Evolutionary conservation across 2,329 filamentous ascomycete genomes (phyloP).

Genomic region (Metarhizium anisopliae): DNA sequence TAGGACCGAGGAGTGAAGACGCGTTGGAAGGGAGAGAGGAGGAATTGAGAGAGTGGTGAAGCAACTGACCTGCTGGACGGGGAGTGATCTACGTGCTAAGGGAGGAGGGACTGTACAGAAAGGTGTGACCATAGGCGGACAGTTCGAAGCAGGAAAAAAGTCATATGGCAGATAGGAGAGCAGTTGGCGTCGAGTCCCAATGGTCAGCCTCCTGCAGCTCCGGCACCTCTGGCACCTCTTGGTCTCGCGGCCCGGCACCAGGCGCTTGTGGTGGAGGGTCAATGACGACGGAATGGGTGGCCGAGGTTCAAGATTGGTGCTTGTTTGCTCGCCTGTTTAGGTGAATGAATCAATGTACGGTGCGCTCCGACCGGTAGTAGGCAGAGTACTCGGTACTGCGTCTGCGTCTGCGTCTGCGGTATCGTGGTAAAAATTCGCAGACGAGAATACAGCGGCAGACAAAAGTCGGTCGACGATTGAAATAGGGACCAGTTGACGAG

Average conservation of each 20-base stretch:
- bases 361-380: no score
- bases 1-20: conserved; percentile 7
- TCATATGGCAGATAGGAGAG: conserved; percentile 1
- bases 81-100: background rate
- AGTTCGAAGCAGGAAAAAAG: background rate
- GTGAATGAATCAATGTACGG: background rate
- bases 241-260: background rate
- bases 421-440: background rate
- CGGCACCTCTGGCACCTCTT: background rate
- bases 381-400: background rate
- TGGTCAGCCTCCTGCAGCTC: conserved; percentile 3
- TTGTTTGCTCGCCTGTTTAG: background rate
- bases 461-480: background rate
- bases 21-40: conserved; percentile 5
- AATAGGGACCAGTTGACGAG: background rate
- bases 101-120: background rate
- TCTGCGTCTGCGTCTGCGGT: background rate
- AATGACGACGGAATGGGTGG: background rate
- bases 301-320: background rate
- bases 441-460: no score
- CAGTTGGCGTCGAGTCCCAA: conserved; percentile 2
- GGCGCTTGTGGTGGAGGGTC: background rate
- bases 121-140: background rate
- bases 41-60: conserved; percentile 6
- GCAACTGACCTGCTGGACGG: background rate